Evolutionary conservation across 805 yeast genomes (phyloP), one percentile per base, ranked within the genome.

Genomic region (Scheffersomyces coipomensis): DNA sequence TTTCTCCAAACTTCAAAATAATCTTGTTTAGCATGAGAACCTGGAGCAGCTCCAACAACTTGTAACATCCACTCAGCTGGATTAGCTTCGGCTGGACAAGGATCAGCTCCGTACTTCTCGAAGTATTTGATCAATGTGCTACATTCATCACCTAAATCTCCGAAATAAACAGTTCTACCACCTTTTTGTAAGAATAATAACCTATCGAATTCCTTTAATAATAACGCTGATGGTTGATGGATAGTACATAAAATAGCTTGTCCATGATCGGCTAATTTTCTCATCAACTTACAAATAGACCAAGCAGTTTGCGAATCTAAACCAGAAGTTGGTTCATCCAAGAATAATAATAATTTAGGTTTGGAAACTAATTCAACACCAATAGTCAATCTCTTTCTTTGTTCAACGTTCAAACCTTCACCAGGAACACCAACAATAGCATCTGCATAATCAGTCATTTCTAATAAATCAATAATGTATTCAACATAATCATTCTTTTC

Each of bases 51-150:
- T 52, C 88, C 88, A 51, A 82, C 84, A 45, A 82, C 85, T 45
- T 84, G 85, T 62, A 88, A 69, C 95, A 88, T 88, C 93, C 95
- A 88, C 66, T 88, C 96, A n/a, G 68, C 68, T 9, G 69, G 69
- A 43, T 64, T 58, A 11, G 64, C 58, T 52, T 58, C 63, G 21
- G 40, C 37, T 7, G 66, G 66, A 49, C 64, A 58, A 33, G 47
- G 49, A 27, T 54, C 58, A 21, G 88, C 87, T 22, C 95, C 85
- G 52, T 81, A 62, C 48, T 72, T 72, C 61, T 83, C 88, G 52
- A 84, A 83, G 58, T 84, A 84, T 41, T 66, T 58, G 29, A 80
- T 73, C 59, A 85, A 66, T 2, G 78, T 66, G 30, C 51, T 41
- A 34, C 83, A 81, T 55, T 76, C 75, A 43, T 70, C 66, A 47